These are phyloP conservation scores for Blastobotrys arbuscula DNA, from an alignment of 1,139 yeast genomes.

Conservation along the genomic window DNA sequence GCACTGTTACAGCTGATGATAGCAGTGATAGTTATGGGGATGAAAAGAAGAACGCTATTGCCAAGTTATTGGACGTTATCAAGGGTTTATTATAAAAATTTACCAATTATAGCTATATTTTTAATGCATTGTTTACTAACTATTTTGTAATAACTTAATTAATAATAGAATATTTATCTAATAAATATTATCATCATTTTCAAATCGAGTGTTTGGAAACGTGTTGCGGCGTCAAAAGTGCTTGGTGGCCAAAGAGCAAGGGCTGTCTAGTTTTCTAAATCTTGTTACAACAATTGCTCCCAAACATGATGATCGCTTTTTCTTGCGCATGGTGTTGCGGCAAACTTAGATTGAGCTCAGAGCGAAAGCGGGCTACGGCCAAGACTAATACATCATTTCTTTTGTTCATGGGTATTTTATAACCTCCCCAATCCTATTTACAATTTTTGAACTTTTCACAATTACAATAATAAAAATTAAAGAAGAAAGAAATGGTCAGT, in stretches of 20 bases:
- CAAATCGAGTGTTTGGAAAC: no score
- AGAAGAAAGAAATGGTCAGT: slow-evolving; percentile 5
- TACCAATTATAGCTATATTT: neutral
- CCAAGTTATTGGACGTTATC: neutral
- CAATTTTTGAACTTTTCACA: neutral
- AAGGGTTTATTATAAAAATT: neutral
- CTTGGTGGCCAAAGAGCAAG: no score
- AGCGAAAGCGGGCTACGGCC: no score
- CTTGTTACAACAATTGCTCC: no score
- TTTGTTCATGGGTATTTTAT: neutral
- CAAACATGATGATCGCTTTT: neutral
- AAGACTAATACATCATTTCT: no score
- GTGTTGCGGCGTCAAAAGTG: no score
- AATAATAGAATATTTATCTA: no score
- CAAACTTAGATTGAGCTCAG: no score
- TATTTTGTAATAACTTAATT: no score
- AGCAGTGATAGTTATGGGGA: neutral
- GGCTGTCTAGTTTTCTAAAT: no score
- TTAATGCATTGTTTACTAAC: no score
- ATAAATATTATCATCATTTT: no score
- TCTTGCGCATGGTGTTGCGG: neutral
- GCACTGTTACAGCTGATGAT: neutral
- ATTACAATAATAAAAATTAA: neutral
- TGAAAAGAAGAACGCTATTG: neutral
- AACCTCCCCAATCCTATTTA: neutral